Evolutionary conservation across 192 early-diverging fungal genomes (phyloP), one percentile per base, ranked within the genome.

Genomic region (Gorgonomyces haynaldii): DNA sequence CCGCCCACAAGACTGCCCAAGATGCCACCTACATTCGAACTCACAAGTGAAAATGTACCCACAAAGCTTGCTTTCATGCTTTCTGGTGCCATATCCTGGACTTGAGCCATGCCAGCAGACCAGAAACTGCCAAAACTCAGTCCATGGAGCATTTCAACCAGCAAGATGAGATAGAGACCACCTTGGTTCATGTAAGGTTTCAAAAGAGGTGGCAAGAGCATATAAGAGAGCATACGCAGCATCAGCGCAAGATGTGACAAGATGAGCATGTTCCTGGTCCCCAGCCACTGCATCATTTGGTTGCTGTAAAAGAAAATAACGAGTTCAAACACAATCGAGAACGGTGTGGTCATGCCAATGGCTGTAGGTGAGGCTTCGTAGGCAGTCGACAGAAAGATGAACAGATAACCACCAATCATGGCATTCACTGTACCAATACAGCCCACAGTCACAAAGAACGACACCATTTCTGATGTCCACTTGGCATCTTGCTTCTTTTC

Each of bases 341-440:
- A 31, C 15, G 34, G 45, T 9, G 45, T 47, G n/a, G 45, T 47
- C 17, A 31, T 4, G 26, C 45, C 45, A 19, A 47, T 8, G 7
- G 24, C 7, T 5, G 45, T 35, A 4, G 45, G 45, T 13, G 45
- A 35, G 2, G 45, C 45, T 47, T 47, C 21, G 19, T 22, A 47
- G 4, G n/a, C 28, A 4, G n/a, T 20, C 12, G 45, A 31, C 30
- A 47, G 10, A 22, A n/a, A 47, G 30, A 31, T 31, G 28, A 47
- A 47, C 17, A 47, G 17, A 21, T 35, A 47, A n/a, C 19, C 13
- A 31, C 45, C 45, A 47, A 47, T 47, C 7, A 36, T 36, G 10
- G 45, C 45, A 47, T 30, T 30, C 10, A 47, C 45, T 13, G 30
- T 12, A 7, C 45, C 45, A 4, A 47, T 15, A 4, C 17, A 30